Base-by-base conservation (phyloP, 306 rosid species). In the Cyclanthera cordifolia region DNA sequence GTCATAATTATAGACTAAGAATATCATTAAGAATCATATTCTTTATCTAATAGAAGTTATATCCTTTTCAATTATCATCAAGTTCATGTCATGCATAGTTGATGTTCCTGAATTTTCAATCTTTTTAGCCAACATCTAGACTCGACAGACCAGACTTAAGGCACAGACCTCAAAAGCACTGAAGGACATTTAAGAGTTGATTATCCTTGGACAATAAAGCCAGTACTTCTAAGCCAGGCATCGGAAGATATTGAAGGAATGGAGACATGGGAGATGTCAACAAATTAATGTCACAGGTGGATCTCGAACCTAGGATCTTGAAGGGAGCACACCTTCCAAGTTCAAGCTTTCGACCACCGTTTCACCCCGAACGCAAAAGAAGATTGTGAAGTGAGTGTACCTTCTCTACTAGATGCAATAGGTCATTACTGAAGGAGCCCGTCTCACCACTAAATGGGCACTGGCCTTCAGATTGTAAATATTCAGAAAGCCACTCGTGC, bases 401-500 rank as follows among this genome's bases (percentile, higher is more conserved):
- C 17, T 27, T 69, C 72, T 82, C 75, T 66, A 70, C 73, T 21
- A 70, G 75, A 53, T 77, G 52, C 69, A 85, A 64, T 23, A 73
- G 73, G 58, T 78, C 82, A 72, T 56, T 52, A 76, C 72, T 79
- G 69, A 67, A 61, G 76, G 57, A 69, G 60, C 48, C 75, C 70
- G 63, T 76, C 71, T 80, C 88, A 74, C 79, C 84, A 47, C 64
- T 77, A 72, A 80, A 61, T 49, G 85, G 86, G 67, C 97, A 87
- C 78, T 87, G 87, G 53, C 79, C 88, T 53, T 63, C 43, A 45
- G 82, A 69, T 78, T 85, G 79, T 64, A 69, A 73, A 71, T 74
- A 53, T 53, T 82, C 81, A 51, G 65, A 72, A 69, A 76, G 69
- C 82, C 72, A 47, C 17, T 19, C 45, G 56, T 70, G 79, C 73